Evolutionary conservation across 805 yeast genomes (phyloP).

Genomic region (Yarrowia sp.): DNA sequence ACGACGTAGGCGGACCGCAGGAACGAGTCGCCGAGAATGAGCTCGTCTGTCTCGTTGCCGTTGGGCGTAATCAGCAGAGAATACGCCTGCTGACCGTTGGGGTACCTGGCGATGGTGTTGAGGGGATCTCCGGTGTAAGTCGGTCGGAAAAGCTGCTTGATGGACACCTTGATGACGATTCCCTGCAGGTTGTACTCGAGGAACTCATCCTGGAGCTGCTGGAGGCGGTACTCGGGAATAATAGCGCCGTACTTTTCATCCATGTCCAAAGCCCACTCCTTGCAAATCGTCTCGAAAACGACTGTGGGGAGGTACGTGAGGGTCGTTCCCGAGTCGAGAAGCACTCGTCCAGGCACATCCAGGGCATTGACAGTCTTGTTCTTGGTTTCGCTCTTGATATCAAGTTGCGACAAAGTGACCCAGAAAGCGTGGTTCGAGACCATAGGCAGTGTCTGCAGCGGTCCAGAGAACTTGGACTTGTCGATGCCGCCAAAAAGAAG

Average conservation of each 20-base stretch:
- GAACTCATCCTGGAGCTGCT: conserved; percentile 82
- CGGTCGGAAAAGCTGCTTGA: conserved; percentile 56
- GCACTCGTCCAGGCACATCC: conserved; percentile 15
- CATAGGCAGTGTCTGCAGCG: conserved; percentile 39
- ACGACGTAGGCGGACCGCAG: conserved; percentile 63
- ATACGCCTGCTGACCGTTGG: conserved; percentile 9
- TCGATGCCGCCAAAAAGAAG: conserved; percentile 35
- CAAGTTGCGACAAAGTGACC: conserved; percentile 16
- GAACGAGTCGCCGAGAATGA: conserved; percentile 56
- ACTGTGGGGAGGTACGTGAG: conserved; percentile 46
- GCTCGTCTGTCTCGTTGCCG: conserved; percentile 42
- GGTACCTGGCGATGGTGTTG: conserved; percentile 33
- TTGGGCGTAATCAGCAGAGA: neutral
- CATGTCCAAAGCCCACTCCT: conserved; percentile 62
- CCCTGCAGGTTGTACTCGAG: conserved; percentile 88
- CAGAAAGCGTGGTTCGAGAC: conserved; percentile 31
- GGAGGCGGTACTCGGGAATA: conserved; percentile 39
- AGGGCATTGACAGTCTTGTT: conserved; percentile 37
- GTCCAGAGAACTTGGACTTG: conserved; percentile 28
- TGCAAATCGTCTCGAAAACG: conserved; percentile 34
- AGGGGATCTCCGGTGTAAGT: conserved; percentile 29
- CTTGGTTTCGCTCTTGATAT: conserved; percentile 29
- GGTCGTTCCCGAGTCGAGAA: conserved; percentile 56
- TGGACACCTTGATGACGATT: conserved; percentile 83
- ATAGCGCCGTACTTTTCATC: conserved; percentile 2